Evolutionary conservation across 2,329 filamentous ascomycete genomes (phyloP).

Genomic region (Neopestalotiopsis sp.): DNA sequence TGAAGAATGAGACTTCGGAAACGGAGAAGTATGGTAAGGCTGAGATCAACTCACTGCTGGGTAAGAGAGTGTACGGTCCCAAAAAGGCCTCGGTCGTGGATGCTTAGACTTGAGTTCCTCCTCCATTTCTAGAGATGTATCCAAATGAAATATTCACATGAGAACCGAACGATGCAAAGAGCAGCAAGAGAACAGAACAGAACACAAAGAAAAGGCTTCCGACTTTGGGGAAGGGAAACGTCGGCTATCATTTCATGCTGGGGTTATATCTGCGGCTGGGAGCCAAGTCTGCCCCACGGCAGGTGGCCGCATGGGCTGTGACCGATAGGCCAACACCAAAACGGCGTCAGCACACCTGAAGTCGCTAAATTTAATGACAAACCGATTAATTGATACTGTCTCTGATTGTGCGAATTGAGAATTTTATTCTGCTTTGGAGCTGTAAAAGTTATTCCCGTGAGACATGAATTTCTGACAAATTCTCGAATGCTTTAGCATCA

Average conservation of each 20-base stretch:
- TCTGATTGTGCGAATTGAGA: background rate
- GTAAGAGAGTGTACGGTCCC: no score
- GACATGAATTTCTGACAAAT: no score
- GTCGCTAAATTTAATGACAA: background rate
- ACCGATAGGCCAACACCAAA: background rate
- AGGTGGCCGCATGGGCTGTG: background rate
- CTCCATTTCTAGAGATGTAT: no score
- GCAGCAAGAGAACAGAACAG: background rate
- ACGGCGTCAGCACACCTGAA: constrained; percentile 11
- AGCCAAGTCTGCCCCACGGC: background rate
- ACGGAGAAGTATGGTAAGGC: no score
- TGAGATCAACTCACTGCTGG: no score
- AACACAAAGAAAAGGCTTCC: background rate
- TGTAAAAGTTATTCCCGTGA: background rate
- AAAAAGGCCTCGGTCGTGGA: constrained; percentile 10
- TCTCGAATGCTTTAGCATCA: no score
- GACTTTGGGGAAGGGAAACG: background rate
- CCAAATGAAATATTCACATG: no score
- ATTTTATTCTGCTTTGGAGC: background rate
- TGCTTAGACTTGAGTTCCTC: background rate
- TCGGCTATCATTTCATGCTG: background rate
- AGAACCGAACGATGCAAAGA: no score
- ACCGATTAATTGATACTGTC: background rate
- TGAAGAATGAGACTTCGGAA: no score
- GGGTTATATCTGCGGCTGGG: constrained; percentile 18